Evolutionary conservation across 2,329 filamentous ascomycete genomes (phyloP).

Genomic region (Beauveria bassiana): DNA sequence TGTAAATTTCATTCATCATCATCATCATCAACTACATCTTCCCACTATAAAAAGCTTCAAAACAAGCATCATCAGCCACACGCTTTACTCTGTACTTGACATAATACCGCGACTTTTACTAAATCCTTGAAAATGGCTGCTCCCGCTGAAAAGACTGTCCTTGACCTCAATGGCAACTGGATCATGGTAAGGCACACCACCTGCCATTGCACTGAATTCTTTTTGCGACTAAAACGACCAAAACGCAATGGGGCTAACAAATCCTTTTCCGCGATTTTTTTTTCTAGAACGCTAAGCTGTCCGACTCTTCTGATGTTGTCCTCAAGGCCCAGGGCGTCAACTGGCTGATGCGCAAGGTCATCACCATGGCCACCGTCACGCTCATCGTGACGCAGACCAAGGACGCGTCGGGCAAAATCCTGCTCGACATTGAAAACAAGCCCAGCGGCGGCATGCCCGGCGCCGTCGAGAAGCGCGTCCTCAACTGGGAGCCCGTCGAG

Average conservation of each 20-base stretch:
- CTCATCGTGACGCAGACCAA: slow-evolving; percentile 13
- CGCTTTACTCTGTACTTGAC: not conserved
- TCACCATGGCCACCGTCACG: slow-evolving; percentile 14
- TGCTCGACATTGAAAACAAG: slow-evolving; percentile 15
- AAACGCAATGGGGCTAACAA: no score
- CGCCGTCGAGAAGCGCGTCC: slow-evolving; percentile 14
- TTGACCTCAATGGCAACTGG: slow-evolving; percentile 12
- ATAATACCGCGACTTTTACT: not conserved
- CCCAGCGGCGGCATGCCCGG: slow-evolving; percentile 13
- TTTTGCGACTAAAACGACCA: no score
- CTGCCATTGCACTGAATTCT: not conserved
- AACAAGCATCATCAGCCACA: not conserved
- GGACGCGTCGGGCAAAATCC: slow-evolving; percentile 13
- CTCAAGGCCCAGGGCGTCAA: slow-evolving; percentile 16
- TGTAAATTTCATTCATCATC: not conserved
- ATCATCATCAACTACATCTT: not conserved
- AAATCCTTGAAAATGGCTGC: slow-evolving; percentile 7
- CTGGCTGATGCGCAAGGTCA: slow-evolving; percentile 17
- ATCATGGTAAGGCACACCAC: slow-evolving; percentile 9
- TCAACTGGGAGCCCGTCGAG: slow-evolving; percentile 14
- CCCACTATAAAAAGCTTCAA: not conserved
- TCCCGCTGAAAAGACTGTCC: slow-evolving; percentile 10
- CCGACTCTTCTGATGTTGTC: slow-evolving; percentile 14
- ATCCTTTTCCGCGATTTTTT: not conserved
- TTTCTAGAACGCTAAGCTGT: slow-evolving; percentile 11